These are phyloP conservation scores for Brasilioporus rufonigricans DNA, from an alignment of 768 basidiomycete genomes.

Conservation along the genomic window DNA sequence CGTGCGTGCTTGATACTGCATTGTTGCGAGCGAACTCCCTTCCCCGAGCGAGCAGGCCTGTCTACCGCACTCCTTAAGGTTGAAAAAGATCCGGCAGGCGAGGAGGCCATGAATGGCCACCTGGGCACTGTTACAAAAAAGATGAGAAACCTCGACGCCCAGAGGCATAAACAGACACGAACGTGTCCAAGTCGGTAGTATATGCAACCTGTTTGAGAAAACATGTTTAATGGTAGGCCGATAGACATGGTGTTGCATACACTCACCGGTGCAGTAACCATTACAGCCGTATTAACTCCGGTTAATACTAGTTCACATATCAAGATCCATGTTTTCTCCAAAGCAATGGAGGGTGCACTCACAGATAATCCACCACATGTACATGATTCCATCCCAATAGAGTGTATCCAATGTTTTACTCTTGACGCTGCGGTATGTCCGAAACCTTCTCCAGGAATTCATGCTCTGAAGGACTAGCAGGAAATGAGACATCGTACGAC, in stretches of 20 bases:
- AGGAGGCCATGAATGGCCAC: slow-evolving; percentile 28
- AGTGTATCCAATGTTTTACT: slow-evolving; percentile 21
- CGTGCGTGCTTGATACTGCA: slow-evolving; percentile 1
- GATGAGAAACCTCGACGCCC: slow-evolving; percentile 2
- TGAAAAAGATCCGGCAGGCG: slow-evolving; percentile 29
- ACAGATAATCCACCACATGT: slow-evolving; percentile 26
- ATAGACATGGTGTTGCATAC: too few relatives aligned
- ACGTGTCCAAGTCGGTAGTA: slow-evolving; percentile 22
- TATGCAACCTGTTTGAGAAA: slow-evolving; percentile 11
- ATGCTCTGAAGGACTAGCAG: slow-evolving; percentile 24
- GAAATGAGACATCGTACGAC: neutral
- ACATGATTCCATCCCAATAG: slow-evolving; percentile 28
- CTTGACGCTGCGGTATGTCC: slow-evolving; percentile 17
- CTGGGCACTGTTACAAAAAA: slow-evolving; percentile 20
- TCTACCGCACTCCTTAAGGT: slow-evolving; percentile 20
- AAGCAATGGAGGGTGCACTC: neutral
- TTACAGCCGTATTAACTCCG: slow-evolving; percentile 12
- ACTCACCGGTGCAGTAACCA: slow-evolving; percentile 21
- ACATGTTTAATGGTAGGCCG: neutral
- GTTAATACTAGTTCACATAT: slow-evolving; percentile 11
- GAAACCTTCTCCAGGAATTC: slow-evolving; percentile 24
- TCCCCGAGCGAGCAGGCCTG: neutral
- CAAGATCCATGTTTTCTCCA: neutral
- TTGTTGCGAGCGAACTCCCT: neutral
- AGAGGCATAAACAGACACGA: slow-evolving; percentile 1